A percentile compares a stretch with the other conserved stretches of the same genome.
Conservation (phyloP, 108 stramenopile genomes). For the Skeletonema grethae region DNA sequence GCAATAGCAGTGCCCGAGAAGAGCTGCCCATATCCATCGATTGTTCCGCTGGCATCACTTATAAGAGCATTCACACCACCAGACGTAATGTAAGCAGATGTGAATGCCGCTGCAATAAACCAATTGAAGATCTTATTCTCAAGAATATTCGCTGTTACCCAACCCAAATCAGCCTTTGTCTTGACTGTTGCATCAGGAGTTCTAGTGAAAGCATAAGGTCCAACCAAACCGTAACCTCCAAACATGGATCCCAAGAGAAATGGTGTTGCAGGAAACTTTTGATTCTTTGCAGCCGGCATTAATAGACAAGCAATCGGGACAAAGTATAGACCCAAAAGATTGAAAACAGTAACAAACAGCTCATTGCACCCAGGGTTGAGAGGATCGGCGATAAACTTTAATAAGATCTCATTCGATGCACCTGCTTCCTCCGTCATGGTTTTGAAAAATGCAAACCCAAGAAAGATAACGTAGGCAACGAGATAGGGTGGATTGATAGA, state of each 20-base stretch:
- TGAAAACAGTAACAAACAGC: slow-evolving; percentile 65
- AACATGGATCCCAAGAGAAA: slow-evolving; percentile 49
- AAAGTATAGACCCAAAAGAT: slow-evolving; percentile 56
- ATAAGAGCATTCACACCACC: slow-evolving; percentile 28
- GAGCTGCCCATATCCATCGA: slow-evolving; percentile 40
- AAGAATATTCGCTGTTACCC: slow-evolving; percentile 66
- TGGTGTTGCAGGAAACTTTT: slow-evolving; percentile 56
- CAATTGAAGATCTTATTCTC: slow-evolving; percentile 67
- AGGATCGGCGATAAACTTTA: slow-evolving; percentile 58
- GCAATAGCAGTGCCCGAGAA: slow-evolving; percentile 47
- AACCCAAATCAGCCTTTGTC: slow-evolving; percentile 46
- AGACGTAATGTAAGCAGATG: slow-evolving; percentile 27
- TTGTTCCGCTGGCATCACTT: slow-evolving; percentile 21
- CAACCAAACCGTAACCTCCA: slow-evolving; percentile 60
- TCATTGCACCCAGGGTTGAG: slow-evolving; percentile 60
- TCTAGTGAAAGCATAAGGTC: slow-evolving; percentile 61
- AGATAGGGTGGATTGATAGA: slow-evolving; percentile 48
- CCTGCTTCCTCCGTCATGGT: slow-evolving; percentile 25
- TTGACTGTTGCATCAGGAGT: slow-evolving; percentile 26
- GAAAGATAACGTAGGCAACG: slow-evolving; percentile 40
- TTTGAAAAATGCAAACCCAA: slow-evolving; percentile 31
- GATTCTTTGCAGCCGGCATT: slow-evolving; percentile 51
- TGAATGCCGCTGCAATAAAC: slow-evolving; percentile 9
- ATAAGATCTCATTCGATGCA: slow-evolving; percentile 49
- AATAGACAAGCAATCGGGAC: slow-evolving; percentile 60